These are phyloP conservation scores for Sparassis latifolia DNA, from an alignment of 1,284 basidiomycete genomes.

Conservation along the genomic window DNA sequence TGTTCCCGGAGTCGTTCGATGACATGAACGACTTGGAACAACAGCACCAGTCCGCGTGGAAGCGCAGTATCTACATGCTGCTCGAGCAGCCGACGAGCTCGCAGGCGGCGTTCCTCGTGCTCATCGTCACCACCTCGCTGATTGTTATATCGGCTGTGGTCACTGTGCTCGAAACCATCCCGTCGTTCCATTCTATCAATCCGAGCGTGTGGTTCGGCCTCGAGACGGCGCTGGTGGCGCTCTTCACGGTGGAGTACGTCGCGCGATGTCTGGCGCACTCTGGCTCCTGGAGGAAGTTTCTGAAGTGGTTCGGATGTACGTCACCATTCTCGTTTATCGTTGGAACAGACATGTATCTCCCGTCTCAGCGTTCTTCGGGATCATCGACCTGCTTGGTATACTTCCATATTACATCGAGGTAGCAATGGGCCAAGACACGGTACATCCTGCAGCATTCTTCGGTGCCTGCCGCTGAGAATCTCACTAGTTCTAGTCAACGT, in stretches of 20 bases:
- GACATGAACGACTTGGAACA: constrained; percentile 25
- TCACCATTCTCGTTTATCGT: constrained; percentile 14
- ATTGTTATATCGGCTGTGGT: constrained; percentile 71
- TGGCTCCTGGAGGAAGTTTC: constrained; percentile 49
- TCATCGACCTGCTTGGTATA: constrained; percentile 80
- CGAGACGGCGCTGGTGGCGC: constrained; percentile 68
- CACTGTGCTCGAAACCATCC: constrained; percentile 82
- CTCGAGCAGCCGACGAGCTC: constrained; percentile 69
- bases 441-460: constrained; percentile 30
- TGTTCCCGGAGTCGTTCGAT: constrained; percentile 17
- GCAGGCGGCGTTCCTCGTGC: constrained; percentile 56
- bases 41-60: constrained; percentile 42
- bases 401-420: constrained; percentile 85
- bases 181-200: constrained; percentile 67
- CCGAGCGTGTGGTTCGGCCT: constrained; percentile 78
- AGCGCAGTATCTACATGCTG: constrained; percentile 50
- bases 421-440: constrained; percentile 78
- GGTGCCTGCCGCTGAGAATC: constrained; percentile 2
- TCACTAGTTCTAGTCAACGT: constrained; percentile 47
- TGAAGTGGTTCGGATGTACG: constrained; percentile 66
- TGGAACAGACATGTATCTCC: not conserved
- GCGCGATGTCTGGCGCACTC: constrained; percentile 62
- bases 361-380: constrained; percentile 70
- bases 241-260: constrained; percentile 80
- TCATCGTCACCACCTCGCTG: constrained; percentile 55